Percentiles rank a stretch among this genome's conserved stretches.
Conservation (phyloP, 371 early-diverging fungal genomes). For the Mortierella sp. region DNA sequence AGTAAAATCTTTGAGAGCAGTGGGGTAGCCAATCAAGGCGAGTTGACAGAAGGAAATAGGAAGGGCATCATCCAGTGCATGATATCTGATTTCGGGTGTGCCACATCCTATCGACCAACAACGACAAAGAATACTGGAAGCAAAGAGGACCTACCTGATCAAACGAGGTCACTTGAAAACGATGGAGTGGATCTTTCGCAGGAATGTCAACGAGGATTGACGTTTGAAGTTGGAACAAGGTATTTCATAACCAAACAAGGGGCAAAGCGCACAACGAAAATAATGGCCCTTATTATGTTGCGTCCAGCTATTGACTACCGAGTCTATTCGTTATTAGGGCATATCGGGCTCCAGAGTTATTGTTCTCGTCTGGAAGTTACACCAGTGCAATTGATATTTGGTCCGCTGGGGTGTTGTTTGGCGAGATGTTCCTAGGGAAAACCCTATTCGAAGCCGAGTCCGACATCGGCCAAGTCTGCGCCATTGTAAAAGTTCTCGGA, state of each 20-base stretch:
- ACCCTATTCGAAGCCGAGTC: slow-evolving; percentile 73
- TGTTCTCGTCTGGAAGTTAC: slow-evolving; percentile 61
- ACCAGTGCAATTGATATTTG: slow-evolving; percentile 55
- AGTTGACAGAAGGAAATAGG: not conserved
- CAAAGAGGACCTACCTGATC: not conserved
- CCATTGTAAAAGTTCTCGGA: slow-evolving; percentile 73
- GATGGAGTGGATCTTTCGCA: not conserved
- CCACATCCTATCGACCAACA: slow-evolving; percentile 29
- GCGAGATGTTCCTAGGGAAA: slow-evolving; percentile 63
- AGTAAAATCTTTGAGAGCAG: not conserved
- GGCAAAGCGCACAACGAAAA: not conserved
- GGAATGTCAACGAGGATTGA: slow-evolving; percentile 39
- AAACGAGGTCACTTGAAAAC: not conserved
- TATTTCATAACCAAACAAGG: not conserved
- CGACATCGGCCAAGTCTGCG: slow-evolving; percentile 71
- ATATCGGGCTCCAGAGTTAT: slow-evolving; percentile 73
- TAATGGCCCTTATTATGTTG: not conserved
- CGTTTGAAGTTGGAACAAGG: slow-evolving; percentile 66
- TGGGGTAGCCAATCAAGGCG: not conserved
- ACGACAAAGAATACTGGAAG: not conserved
- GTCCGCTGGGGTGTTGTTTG: slow-evolving; percentile 50
- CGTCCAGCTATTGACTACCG: not conserved
- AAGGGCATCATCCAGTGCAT: slow-evolving; percentile 42
- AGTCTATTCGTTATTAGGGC: slow-evolving; percentile 38
- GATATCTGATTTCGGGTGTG: slow-evolving; percentile 76